These are phyloP conservation scores for Quercus rubra DNA, from an alignment of 306 rosid genomes.

Conservation along the genomic window DNA sequence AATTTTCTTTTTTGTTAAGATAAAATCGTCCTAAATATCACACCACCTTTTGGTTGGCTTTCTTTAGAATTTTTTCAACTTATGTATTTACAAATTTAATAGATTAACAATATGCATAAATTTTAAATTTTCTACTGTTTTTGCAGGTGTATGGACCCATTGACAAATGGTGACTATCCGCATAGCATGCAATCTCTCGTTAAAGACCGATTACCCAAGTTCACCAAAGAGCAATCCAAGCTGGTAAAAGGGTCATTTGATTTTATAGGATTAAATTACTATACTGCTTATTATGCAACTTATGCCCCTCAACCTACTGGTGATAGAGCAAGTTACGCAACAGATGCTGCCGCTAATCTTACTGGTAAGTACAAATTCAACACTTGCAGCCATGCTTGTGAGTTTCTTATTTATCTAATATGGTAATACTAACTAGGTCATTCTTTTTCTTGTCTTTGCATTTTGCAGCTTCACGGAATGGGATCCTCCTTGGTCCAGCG, in stretches of 20 bases:
- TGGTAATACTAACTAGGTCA: neutral
- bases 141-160: conserved; percentile 60
- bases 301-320: conserved; percentile 14
- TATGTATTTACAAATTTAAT: too few species aligned
- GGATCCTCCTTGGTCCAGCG: conserved; percentile 52
- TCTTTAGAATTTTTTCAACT: too few species aligned
- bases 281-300: conserved; percentile 45
- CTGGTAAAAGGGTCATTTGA: conserved; percentile 53
- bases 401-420: neutral
- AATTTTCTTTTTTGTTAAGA: too few species aligned
- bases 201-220: conserved; percentile 47
- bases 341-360: conserved; percentile 34
- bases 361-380: conserved; percentile 25
- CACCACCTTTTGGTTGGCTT: too few species aligned
- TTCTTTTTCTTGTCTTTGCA: neutral
- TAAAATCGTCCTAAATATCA: too few species aligned
- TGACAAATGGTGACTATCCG: conserved; percentile 55
- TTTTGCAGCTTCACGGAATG: conserved; percentile 19
- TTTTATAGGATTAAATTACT: conserved; percentile 63
- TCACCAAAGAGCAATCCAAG: conserved; percentile 35
- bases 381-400: neutral
- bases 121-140: neutral
- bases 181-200: conserved; percentile 36
- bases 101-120: too few species aligned
- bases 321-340: conserved; percentile 8